Base-by-base conservation (phyloP, 441 rosid genomes). In the Melastoma candidum region DNA sequence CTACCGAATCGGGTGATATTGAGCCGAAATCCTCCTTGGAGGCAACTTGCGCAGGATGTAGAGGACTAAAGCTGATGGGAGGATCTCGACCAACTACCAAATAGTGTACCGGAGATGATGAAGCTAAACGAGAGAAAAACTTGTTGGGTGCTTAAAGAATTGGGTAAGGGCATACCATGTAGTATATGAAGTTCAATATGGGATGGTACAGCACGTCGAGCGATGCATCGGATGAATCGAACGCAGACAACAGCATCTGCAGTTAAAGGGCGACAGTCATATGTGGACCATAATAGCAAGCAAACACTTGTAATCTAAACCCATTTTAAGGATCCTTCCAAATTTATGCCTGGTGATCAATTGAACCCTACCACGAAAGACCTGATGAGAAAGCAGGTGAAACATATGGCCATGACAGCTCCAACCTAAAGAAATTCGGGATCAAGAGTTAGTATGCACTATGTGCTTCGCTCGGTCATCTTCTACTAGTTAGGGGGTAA, bases 351-450 rank as follows among this genome's bases (percentile, higher is more conserved):
- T 3, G 12, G 49, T 32, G 12, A 39, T 39, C 13, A 24, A 36
- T 8, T 45, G 57, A 58, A 59, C 63, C 87, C 75, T 77, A 92
- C 98, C 90, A 84, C 80, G 55, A 81, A 59, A 72, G 87, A 86
- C 70, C 95, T 78, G 60, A 90, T 75, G 48, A 90, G 83, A 71
- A 86, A 90, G 76, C 96, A 90, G 54, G 85, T 78, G 69, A 77
- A 90, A 63, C 95, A 90, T 60, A 87, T 82, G 51, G 79, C 94
- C 54, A 95, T 90, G 59, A 90, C 95, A 47, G 79, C 84, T 68
- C 98, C 98, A 66, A 92, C 96, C 98, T 92, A 75, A 67, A 57
- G 57, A 49, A 11, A 41, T 44, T 29, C 32, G 24, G 13, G 17
- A 17, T 17, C 22, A 27, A 52, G 32, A 36, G 56, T 26, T 39